Conservation (phyloP, 176 grass and related monocot genomes). For the Carex parvula region DNA sequence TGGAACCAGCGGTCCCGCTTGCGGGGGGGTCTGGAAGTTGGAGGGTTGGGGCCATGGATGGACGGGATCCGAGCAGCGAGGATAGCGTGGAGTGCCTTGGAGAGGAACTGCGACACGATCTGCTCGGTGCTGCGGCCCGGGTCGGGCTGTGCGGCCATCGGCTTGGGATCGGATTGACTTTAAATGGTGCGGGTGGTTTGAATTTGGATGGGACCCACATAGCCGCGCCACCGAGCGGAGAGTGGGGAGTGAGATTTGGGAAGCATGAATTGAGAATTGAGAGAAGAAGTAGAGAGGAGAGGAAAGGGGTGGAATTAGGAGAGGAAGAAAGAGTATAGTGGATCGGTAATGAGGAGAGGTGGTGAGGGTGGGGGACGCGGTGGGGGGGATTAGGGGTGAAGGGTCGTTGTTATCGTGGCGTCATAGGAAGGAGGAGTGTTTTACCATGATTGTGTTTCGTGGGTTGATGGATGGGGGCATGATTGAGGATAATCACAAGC, state of each 20-base stretch:
- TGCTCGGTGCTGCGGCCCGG: slow-evolving; percentile 61
- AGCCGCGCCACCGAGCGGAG: slow-evolving; percentile 9
- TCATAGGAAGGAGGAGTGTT: slow-evolving; percentile 22
- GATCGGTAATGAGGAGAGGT: slow-evolving; percentile 32
- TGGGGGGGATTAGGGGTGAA: slow-evolving; percentile 19
- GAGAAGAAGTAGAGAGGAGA: slow-evolving; percentile 7
- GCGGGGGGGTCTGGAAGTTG: slow-evolving; percentile 19
- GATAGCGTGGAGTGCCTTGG: slow-evolving; percentile 77
- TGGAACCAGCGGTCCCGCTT: slow-evolving; percentile 74
- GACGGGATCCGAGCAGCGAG: slow-evolving; percentile 61
- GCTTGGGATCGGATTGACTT: not conserved
- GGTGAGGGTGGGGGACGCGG: not conserved
- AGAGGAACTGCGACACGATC: slow-evolving; percentile 76
- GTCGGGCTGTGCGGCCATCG: slow-evolving; percentile 61
- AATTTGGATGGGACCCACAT: not conserved
- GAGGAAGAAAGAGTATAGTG: not conserved
- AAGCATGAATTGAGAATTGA: slow-evolving; percentile 13
- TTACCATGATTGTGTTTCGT: slow-evolving; percentile 30
- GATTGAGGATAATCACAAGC: not conserved
- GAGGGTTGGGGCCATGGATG: slow-evolving; percentile 22
- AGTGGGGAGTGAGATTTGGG: slow-evolving; percentile 10
- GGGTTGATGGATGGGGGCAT: not conserved
- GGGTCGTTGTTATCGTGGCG: slow-evolving; percentile 42
- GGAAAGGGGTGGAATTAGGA: slow-evolving; percentile 29
- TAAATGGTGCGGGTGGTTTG: not conserved